Conservation (phyloP, 1,284 basidiomycete genomes). For the Malassezia psittaci region DNA sequence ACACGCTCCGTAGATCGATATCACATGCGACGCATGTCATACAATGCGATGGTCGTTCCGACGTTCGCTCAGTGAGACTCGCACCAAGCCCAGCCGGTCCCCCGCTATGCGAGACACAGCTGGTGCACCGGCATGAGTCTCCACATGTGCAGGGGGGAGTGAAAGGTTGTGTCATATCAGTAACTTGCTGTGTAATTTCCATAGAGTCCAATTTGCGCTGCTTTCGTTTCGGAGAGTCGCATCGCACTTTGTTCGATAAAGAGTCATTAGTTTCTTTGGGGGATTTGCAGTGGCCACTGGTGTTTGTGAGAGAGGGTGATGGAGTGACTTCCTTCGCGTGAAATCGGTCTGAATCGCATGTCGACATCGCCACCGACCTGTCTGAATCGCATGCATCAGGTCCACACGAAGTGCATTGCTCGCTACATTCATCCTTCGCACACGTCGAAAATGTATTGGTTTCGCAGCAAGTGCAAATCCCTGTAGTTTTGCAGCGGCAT, state of each 20-base stretch:
- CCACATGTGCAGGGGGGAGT: constrained; percentile 11
- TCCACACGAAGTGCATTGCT: not conserved
- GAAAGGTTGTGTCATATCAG: not conserved
- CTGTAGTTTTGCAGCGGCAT: constrained; percentile 23
- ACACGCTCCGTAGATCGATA: constrained; percentile 23
- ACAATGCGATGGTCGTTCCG: constrained; percentile 12
- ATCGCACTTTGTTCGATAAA: too few relatives aligned
- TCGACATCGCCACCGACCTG: too few relatives aligned
- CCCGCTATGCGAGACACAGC: not conserved
- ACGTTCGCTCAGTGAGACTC: not conserved
- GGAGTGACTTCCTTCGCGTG: not conserved
- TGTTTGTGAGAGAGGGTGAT: not conserved
- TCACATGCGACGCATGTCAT: constrained; percentile 33
- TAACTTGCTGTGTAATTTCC: not conserved
- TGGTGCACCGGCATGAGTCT: constrained; percentile 7
- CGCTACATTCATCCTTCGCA: not conserved
- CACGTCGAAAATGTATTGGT: not conserved
- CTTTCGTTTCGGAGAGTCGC: too few relatives aligned
- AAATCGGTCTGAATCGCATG: too few relatives aligned
- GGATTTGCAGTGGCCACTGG: too few relatives aligned
- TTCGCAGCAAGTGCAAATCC: constrained; percentile 2
- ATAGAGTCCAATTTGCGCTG: not conserved
- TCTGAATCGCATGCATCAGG: not conserved
- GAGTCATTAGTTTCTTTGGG: too few relatives aligned
- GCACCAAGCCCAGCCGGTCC: not conserved